Percentiles rank a stretch among this genome's conserved stretches.
phyloP scores from a whole-genome alignment of 495 filamentous ascomycete genomes.

The Penicillium verhagenii region DNA sequence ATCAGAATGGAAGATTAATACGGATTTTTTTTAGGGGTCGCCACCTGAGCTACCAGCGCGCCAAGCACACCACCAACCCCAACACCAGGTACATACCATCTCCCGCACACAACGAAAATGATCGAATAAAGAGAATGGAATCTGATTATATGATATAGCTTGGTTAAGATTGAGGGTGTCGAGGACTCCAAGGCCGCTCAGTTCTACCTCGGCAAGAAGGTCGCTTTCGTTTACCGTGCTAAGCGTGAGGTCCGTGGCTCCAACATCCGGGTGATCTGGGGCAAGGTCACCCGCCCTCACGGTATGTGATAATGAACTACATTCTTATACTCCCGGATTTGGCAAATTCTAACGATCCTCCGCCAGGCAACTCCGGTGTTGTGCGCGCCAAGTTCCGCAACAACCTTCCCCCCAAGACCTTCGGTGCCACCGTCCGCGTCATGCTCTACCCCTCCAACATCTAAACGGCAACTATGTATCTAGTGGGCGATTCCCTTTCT shows the following conservation, averaged over 20 bases:
- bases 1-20: slow-evolving; percentile 34
- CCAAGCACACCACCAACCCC: slow-evolving; percentile 79
- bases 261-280: slow-evolving; percentile 99
- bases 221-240: slow-evolving; percentile 95
- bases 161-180: slow-evolving; percentile 98
- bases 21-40: slow-evolving; percentile 65
- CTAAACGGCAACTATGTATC: slow-evolving; percentile 42
- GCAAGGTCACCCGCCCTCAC: slow-evolving; percentile 93
- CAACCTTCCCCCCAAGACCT: slow-evolving; percentile 92
- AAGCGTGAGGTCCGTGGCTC: slow-evolving; percentile 89
- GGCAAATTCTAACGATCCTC: slow-evolving; percentile 11
- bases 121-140: slow-evolving; percentile 18
- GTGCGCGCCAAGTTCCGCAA: slow-evolving; percentile 93
- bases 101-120: slow-evolving; percentile 10
- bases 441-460: slow-evolving; percentile 93
- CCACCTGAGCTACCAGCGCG: slow-evolving; percentile 92
- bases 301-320: slow-evolving; percentile 53
- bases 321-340: no score
- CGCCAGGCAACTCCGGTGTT: slow-evolving; percentile 86
- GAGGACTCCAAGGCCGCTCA: slow-evolving; percentile 80
- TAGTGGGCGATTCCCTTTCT: slow-evolving; percentile 43
- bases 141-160: slow-evolving; percentile 41
- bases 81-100: slow-evolving; percentile 57
- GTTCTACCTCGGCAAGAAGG: slow-evolving; percentile 93
- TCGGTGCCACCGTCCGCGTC: slow-evolving; percentile 94